Evolutionary conservation across 1,139 yeast genomes (phyloP), one percentile per base, ranked within the genome.

Genomic region (Hansenula sp.): DNA sequence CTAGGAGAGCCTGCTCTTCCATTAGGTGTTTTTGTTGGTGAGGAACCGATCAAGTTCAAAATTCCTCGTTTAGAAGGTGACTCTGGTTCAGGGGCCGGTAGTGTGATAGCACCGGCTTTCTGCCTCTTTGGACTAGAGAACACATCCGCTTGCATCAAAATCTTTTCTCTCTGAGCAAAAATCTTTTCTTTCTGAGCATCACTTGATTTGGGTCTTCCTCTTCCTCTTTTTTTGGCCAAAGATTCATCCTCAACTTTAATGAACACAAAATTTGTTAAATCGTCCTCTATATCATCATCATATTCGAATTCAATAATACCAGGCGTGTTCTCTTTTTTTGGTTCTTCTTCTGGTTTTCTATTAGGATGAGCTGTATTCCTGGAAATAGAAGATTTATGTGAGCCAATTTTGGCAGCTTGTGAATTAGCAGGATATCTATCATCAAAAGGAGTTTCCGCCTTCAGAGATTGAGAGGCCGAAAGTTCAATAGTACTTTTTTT

Each of bases 1-100:
- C 48, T 46, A 21, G 59, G 62, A 25, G 70, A 60, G 0, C 80
- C 79, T 2, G 76, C 71, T 41, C 79, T 55, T 1, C 79, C 79
- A 50, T 58, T 68, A 5, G 74, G 74, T 0, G 72, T 66, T 40
- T 53, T 62, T 0, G 57, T 57, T 2, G 73, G 55, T n/a, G 58
- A 52, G 0, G 38, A 17, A 2, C 21, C 36, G 7, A 28, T 13
- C 7, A 39, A 66, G 1, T 41, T 32, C 3, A 48, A 13, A 7
- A 57, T 28, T 24, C 61, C 60, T 39, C 51, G 49, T 34, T 52
- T 57, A 2, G 68, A 62, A 9, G 67, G 57, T 13, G 59, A 50
- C 18, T 16, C 28, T 12, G 33, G n/a, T n/a, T n/a, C n/a, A n/a
- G n/a, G 18, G 5, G 43, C 35, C 2, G 48, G 30, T n/a, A 53